phyloP scores from a whole-genome alignment of 1,284 basidiomycete genomes.

The Naganishia sp. region DNA sequence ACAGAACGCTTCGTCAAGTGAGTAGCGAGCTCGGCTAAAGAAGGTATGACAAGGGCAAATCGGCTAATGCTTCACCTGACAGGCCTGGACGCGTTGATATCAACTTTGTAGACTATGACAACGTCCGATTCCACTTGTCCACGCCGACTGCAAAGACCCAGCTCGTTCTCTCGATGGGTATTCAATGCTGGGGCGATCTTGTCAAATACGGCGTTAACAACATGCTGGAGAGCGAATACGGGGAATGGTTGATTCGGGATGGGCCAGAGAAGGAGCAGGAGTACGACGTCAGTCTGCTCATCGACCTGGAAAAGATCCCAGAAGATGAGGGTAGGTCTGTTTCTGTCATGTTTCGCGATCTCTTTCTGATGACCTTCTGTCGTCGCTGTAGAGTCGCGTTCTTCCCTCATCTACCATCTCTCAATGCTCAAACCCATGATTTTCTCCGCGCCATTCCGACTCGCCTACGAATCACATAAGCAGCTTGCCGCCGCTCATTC shows the following conservation, averaged over 20 bases:
- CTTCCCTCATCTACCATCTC: conserved; percentile 76
- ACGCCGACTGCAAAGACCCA: conserved; percentile 80
- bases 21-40: conserved; percentile 39
- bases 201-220: conserved; percentile 82
- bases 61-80: conserved; percentile 34
- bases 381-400: conserved; percentile 65
- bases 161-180: conserved; percentile 87
- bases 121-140: conserved; percentile 89
- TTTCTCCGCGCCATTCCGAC: conserved; percentile 91
- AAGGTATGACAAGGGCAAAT: not conserved
- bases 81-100: conserved; percentile 90
- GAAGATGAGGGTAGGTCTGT: conserved; percentile 69
- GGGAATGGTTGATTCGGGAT: conserved; percentile 57
- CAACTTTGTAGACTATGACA: conserved; percentile 96
- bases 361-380: conserved; percentile 8
- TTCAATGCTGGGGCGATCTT: conserved; percentile 95
- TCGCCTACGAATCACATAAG: conserved; percentile 84
- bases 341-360: conserved; percentile 25
- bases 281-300: conserved; percentile 82
- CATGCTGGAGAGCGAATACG: conserved; percentile 81
- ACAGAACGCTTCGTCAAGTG: conserved; percentile 87
- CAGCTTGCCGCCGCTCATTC: conserved; percentile 67
- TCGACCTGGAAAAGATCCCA: conserved; percentile 85
- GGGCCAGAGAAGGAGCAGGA: conserved; percentile 66
- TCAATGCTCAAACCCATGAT: conserved; percentile 91